phyloP scores from a whole-genome alignment of 495 filamentous ascomycete species.

The Trichocladium antarcticum region DNA sequence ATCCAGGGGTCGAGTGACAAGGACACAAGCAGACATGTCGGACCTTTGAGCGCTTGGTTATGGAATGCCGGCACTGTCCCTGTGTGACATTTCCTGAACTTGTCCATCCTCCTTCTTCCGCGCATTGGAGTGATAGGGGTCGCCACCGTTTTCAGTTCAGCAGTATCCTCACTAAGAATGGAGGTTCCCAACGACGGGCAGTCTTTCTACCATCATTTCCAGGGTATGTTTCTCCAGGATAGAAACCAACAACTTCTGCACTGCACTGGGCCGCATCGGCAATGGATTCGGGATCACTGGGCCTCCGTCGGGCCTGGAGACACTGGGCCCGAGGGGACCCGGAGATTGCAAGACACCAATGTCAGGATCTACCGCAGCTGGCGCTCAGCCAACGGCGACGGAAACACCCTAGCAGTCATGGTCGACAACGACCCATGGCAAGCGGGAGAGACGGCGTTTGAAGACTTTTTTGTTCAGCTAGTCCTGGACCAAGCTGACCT shows the following conservation, averaged over 20 bases:
- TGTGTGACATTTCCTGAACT: too few relatives aligned
- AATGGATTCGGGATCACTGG: constrained; percentile 9
- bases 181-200: constrained; percentile 12
- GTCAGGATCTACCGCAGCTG: constrained; percentile 2
- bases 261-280: background rate
- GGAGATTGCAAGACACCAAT: background rate
- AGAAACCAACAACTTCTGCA: background rate
- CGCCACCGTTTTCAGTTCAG: too few relatives aligned
- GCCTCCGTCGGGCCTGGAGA: background rate
- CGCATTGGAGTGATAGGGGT: too few relatives aligned
- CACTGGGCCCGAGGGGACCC: background rate
- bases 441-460: background rate
- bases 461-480: constrained; percentile 8
- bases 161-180: background rate
- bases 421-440: background rate
- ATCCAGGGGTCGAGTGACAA: too few relatives aligned
- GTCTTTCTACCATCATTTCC: constrained; percentile 12
- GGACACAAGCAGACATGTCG: too few relatives aligned
- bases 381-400: background rate
- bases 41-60: too few relatives aligned
- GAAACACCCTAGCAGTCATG: background rate
- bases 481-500: constrained; percentile 11
- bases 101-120: too few relatives aligned
- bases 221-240: background rate
- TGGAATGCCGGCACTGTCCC: too few relatives aligned